These are phyloP conservation scores for Dictyostelium capitatum DNA, from an alignment of 78 protist species.

Conservation along the genomic window DNA sequence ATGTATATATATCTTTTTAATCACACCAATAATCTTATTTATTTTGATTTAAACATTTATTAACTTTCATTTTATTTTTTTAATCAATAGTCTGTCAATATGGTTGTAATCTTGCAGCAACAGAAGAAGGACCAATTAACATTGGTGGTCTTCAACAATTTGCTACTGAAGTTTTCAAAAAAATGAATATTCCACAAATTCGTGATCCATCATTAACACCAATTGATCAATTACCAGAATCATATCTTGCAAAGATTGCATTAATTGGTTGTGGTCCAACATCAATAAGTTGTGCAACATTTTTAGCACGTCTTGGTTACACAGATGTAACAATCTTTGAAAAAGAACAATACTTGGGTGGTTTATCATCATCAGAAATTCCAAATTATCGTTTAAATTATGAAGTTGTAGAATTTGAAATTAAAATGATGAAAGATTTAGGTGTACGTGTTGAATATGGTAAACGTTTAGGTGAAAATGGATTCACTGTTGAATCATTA, in stretches of 20 bases:
- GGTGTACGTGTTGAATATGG: slow-evolving; percentile 93
- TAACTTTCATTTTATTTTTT: too few relatives aligned
- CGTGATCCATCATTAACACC: slow-evolving; percentile 93
- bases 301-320: slow-evolving; percentile 96
- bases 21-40: too few relatives aligned
- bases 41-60: too few relatives aligned
- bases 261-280: slow-evolving; percentile 98
- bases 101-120: slow-evolving; percentile 95
- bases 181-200: slow-evolving; percentile 95
- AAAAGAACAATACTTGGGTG: slow-evolving; percentile 92
- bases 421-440: slow-evolving; percentile 92
- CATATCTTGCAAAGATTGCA: slow-evolving; percentile 89
- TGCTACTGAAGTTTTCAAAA: slow-evolving; percentile 93
- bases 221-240: slow-evolving; percentile 86
- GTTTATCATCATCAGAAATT: slow-evolving; percentile 94
- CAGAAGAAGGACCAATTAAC: slow-evolving; percentile 97
- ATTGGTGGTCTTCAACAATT: slow-evolving; percentile 96
- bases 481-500: slow-evolving; percentile 85
- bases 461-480: slow-evolving; percentile 79
- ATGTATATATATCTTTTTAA: too few relatives aligned
- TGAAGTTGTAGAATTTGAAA: slow-evolving; percentile 95
- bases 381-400: slow-evolving; percentile 96
- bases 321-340: slow-evolving; percentile 93
- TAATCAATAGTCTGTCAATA: slow-evolving; percentile 95
- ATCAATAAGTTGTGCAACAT: slow-evolving; percentile 95